Evolutionary conservation across 139 green algal species (phyloP).

Genomic region (Gonium pectorale): DNA sequence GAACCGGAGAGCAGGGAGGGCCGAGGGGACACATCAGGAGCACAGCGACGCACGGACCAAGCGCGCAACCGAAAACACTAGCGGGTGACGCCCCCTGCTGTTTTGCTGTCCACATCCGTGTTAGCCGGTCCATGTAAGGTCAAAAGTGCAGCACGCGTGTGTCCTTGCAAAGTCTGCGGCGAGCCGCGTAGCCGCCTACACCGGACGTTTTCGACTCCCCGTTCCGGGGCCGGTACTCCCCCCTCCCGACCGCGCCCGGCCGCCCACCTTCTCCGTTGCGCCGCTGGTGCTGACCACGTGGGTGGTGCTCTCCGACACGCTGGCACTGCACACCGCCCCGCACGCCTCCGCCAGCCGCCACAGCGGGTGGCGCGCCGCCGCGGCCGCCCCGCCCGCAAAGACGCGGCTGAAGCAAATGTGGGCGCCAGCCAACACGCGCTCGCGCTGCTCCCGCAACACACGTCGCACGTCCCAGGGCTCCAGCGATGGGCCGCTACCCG

Average conservation of each 20-base stretch:
- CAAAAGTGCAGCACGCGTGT: too few species aligned
- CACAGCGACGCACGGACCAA: too few species aligned
- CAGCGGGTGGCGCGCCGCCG: conserved; percentile 60
- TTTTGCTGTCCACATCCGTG: too few species aligned
- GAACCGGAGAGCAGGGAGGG: too few species aligned
- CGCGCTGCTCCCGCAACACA: conserved; percentile 43
- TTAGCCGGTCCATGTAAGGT: too few species aligned
- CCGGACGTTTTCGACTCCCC: too few species aligned
- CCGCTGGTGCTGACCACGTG: conserved; percentile 68
- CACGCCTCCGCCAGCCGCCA: conserved; percentile 73
- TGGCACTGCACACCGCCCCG: conserved; percentile 57
- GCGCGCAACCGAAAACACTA: too few species aligned
- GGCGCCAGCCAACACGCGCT: conserved; percentile 59
- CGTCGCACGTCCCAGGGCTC: conserved; percentile 49
- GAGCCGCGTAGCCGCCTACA: too few species aligned
- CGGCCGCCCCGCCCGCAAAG: conserved; percentile 31
- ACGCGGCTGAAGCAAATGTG: conserved; percentile 74
- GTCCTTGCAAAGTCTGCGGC: too few species aligned
- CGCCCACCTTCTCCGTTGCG: conserved; percentile 74
- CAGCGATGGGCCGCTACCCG: not conserved
- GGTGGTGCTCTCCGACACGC: conserved; percentile 56
- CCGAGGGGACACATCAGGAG: too few species aligned
- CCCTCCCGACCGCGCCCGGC: not conserved
- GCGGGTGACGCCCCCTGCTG: too few species aligned
- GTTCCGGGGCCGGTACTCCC: too few species aligned